phyloP scores from a whole-genome alignment of 768 basidiomycete species.

The Suillus tomentosus region DNA sequence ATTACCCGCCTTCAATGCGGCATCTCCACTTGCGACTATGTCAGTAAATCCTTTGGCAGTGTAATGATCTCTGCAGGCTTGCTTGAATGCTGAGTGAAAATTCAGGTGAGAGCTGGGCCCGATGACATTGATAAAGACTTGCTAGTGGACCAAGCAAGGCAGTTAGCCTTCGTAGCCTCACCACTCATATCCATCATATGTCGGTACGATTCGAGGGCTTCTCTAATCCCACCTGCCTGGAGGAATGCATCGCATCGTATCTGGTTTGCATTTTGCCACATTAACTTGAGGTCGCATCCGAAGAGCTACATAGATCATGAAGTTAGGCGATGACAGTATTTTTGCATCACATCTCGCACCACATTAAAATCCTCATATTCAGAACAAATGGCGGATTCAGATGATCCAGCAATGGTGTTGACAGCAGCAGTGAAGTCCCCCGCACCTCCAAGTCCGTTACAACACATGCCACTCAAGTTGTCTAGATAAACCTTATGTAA shows the following conservation, averaged over 20 bases:
- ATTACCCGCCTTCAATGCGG: background rate
- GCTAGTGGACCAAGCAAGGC: background rate
- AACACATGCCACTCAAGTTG: background rate
- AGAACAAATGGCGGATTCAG: background rate
- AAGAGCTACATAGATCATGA: background rate
- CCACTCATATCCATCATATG: background rate
- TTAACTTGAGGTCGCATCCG: background rate
- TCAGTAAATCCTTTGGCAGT: background rate
- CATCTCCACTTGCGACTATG: background rate
- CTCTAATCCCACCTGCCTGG: background rate
- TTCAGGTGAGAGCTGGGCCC: background rate
- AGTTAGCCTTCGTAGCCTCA: background rate
- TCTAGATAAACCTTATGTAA: background rate
- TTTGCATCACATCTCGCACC: background rate
- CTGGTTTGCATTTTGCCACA: background rate
- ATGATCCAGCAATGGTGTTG: background rate
- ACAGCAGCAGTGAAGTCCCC: background rate
- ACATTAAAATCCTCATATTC: background rate
- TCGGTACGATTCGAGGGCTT: background rate
- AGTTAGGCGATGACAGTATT: background rate
- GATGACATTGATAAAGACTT: background rate
- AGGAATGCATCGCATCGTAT: background rate
- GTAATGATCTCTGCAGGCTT: background rate
- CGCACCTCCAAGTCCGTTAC: background rate
- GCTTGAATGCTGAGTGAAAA: background rate